Conservation (phyloP, 1,284 basidiomycete species). For the Kalmanozyma brasiliensis region DNA sequence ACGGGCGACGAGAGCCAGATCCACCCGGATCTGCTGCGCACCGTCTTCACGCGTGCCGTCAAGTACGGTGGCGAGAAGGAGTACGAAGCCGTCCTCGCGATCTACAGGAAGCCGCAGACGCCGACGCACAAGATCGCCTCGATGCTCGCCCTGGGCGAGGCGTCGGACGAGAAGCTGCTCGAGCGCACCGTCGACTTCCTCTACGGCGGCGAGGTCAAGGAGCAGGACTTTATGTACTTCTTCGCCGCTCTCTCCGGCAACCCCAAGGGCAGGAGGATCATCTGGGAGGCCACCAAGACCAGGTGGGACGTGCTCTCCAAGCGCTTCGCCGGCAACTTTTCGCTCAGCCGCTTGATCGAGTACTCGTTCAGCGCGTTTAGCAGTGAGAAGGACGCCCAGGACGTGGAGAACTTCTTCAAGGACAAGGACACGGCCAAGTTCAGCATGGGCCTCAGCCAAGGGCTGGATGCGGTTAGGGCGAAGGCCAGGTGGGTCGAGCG, state of each 20-base stretch:
- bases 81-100: constrained; percentile 73
- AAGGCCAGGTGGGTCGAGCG: constrained; percentile 75
- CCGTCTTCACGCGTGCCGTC: constrained; percentile 70
- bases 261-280: constrained; percentile 59
- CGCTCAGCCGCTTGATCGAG: constrained; percentile 68
- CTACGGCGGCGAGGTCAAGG: constrained; percentile 67
- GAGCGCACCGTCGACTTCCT: constrained; percentile 66
- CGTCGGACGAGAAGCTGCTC: constrained; percentile 60
- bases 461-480: constrained; percentile 76
- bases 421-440: constrained; percentile 69
- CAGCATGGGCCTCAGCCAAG: constrained; percentile 75
- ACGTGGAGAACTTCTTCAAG: constrained; percentile 74
- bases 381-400: constrained; percentile 76
- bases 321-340: constrained; percentile 73
- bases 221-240: constrained; percentile 68
- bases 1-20: constrained; percentile 82
- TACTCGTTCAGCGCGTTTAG: constrained; percentile 75
- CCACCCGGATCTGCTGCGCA: constrained; percentile 70
- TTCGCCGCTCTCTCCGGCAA: constrained; percentile 64
- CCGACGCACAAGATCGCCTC: constrained; percentile 71
- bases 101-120: constrained; percentile 74
- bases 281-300: constrained; percentile 67
- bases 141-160: constrained; percentile 66
- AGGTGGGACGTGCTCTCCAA: constrained; percentile 69
- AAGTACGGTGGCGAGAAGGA: constrained; percentile 80